Evolutionary conservation across 257 asterid genomes (phyloP), one percentile per base, ranked within the genome.

Genomic region (Gentiana straminea): DNA sequence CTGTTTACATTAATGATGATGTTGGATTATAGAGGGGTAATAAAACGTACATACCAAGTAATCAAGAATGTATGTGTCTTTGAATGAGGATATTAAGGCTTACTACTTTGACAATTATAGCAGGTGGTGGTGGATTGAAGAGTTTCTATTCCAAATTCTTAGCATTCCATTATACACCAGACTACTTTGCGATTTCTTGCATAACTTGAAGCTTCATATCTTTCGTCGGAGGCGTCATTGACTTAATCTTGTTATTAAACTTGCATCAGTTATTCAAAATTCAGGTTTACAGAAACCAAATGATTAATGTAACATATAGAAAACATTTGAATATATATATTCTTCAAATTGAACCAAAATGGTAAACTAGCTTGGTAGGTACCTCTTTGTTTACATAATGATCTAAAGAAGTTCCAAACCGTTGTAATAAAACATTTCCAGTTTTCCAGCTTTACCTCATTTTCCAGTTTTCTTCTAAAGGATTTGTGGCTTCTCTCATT

Each of bases 151-250:
- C 92, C 63, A 85, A 71, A 69, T 79, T 74, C 73, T 83, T 78
- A n/a, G 87, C 67, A 53, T 72, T 65, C 96, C 94, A 87, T 4
- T 79, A 73, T 4, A 87, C 44, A 58, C 80, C 82, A 8, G 70
- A 68, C 70, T 84, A 94, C 24, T 57, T 64, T 44, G 98, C 89
- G 64, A 91, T 75, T 5, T 73, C 84, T 69, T 76, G 82, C 81
- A 91, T 62, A 64, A 87, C 38, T 75, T 73, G 84, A 72, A 91
- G 64, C 78, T 79, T 91, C 79, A 13, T 33, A 13, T 83, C 95
- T 52, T 75, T 82, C 2, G 80, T 67, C 8, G 86, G 89, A 58
- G 54, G 75, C 68, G 64, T 80, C 2, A 60, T 48, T 0, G 72
- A 46, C 61, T 79, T 82, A 68, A 81, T 59, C 82, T 75, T 87